These are phyloP conservation scores for Dictyostelium capitatum DNA, from an alignment of 78 protist genomes.

Conservation along the genomic window DNA sequence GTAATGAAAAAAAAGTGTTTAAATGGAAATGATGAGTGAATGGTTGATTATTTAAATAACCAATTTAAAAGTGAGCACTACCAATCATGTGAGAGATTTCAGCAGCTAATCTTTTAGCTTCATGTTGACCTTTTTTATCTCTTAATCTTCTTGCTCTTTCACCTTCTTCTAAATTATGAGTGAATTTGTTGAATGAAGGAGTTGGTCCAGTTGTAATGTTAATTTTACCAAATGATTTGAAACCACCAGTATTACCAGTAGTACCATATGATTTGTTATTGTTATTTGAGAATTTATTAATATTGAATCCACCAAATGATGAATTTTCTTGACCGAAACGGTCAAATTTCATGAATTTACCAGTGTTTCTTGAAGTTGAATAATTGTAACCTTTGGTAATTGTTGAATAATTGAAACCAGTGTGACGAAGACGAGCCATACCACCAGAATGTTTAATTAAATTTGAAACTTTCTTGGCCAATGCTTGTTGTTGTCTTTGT, in stretches of 20 bases:
- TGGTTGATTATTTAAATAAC: background rate
- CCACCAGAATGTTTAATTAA: conserved; percentile 18
- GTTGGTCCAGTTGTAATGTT: background rate
- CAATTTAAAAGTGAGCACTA: conserved; percentile 23
- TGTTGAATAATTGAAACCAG: background rate
- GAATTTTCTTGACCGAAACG: conserved; percentile 2
- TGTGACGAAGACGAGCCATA: conserved; percentile 12
- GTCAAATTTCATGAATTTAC: background rate
- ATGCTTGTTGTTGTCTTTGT: conserved; percentile 1
- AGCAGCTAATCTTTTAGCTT: conserved; percentile 24
- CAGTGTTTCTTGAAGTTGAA: background rate
- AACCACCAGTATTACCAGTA: background rate
- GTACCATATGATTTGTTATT: background rate
- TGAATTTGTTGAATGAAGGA: background rate
- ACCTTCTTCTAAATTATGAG: conserved; percentile 28
- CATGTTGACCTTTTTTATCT: conserved; percentile 61
- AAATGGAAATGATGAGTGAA: background rate
- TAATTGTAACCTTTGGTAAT: conserved; percentile 8
- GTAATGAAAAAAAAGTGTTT: too few species aligned
- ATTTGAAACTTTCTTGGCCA: conserved; percentile 32
- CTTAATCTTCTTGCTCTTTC: conserved; percentile 63
- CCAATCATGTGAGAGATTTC: conserved; percentile 61
- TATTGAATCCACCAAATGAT: conserved; percentile 1
- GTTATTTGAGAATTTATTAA: background rate
- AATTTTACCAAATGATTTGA: background rate